These are phyloP conservation scores for Monosporascus sp. DNA, from an alignment of 2,329 filamentous ascomycete genomes.

Conservation along the genomic window DNA sequence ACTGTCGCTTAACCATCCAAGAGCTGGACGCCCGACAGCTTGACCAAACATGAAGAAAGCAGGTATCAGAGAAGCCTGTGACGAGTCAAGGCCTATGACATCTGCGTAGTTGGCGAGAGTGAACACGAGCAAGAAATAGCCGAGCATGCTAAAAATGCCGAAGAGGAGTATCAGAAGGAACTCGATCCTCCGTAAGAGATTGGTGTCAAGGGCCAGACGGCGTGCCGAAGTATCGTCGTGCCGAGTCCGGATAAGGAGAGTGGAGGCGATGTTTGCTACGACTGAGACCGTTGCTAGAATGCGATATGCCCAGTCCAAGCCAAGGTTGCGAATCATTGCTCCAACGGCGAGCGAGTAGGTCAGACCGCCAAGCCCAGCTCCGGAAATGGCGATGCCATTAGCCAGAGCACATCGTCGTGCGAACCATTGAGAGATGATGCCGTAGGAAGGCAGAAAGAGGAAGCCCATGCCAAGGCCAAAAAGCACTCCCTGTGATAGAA, in stretches of 20 bases:
- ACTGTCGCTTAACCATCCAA: constrained; percentile 56
- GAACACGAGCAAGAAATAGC: constrained; percentile 61
- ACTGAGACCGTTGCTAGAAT: constrained; percentile 52
- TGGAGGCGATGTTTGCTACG: constrained; percentile 45
- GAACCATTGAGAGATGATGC: constrained; percentile 60
- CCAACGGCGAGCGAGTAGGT: constrained; percentile 54
- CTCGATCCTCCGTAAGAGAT: constrained; percentile 47
- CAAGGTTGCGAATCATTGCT: constrained; percentile 50
- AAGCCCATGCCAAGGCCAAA: constrained; percentile 60
- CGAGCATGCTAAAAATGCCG: constrained; percentile 58
- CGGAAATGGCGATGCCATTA: constrained; percentile 53
- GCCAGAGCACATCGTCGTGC: constrained; percentile 50
- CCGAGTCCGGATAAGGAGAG: constrained; percentile 52
- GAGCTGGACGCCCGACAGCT: constrained; percentile 50
- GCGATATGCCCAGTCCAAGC: constrained; percentile 56
- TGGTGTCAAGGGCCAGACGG: constrained; percentile 46
- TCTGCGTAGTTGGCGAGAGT: constrained; percentile 58
- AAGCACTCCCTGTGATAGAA: constrained; percentile 53
- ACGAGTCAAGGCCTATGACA: constrained; percentile 50
- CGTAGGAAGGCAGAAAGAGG: constrained; percentile 49
- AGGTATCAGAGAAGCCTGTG: constrained; percentile 57
- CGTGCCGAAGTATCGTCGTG: constrained; percentile 40
- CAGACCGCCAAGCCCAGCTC: constrained; percentile 54
- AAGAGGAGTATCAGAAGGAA: constrained; percentile 54
- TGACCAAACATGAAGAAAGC: constrained; percentile 61